Conservation (phyloP, 139 green algal genomes). For the Ettlia oleoabundans region DNA sequence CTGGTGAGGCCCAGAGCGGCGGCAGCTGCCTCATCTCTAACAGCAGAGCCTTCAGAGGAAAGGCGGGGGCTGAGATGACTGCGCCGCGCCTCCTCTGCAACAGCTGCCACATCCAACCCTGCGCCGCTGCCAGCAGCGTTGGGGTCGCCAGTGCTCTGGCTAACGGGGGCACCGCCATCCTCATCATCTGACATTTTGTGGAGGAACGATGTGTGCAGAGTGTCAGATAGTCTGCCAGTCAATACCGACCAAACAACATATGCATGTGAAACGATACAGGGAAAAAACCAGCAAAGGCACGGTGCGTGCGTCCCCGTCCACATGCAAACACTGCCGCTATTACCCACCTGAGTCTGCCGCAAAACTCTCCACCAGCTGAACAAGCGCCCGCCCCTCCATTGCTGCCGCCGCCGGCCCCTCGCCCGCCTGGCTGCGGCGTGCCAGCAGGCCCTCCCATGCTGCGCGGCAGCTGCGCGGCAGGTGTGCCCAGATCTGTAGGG, state of each 20-base stretch:
- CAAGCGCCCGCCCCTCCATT: background rate
- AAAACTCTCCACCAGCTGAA: conserved; percentile 10
- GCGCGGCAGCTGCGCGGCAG: conserved; percentile 24
- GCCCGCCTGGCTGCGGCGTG: background rate
- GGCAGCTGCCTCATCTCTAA: conserved; percentile 12
- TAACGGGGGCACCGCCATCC: no score
- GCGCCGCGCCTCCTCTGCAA: no score
- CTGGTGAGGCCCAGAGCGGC: conserved; percentile 18
- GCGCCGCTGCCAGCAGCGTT: background rate
- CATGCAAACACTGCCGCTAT: background rate
- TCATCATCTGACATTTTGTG: no score
- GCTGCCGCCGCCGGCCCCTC: background rate
- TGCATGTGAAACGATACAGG: no score
- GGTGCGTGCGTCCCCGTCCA: background rate
- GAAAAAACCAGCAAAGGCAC: no score
- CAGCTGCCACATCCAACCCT: background rate
- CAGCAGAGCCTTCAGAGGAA: background rate
- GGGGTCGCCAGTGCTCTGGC: no score
- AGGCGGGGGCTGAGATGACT: background rate
- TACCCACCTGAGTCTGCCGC: conserved; percentile 16
- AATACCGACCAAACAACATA: no score
- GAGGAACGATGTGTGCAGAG: no score
- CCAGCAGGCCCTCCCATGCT: conserved; percentile 19
- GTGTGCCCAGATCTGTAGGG: conserved; percentile 23
- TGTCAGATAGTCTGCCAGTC: no score